Percentiles rank a stretch among this genome's conserved stretches.
These are phyloP conservation scores for Hylodesmum podocarpum DNA, from an alignment of 306 rosid species.

Conservation along the genomic window DNA sequence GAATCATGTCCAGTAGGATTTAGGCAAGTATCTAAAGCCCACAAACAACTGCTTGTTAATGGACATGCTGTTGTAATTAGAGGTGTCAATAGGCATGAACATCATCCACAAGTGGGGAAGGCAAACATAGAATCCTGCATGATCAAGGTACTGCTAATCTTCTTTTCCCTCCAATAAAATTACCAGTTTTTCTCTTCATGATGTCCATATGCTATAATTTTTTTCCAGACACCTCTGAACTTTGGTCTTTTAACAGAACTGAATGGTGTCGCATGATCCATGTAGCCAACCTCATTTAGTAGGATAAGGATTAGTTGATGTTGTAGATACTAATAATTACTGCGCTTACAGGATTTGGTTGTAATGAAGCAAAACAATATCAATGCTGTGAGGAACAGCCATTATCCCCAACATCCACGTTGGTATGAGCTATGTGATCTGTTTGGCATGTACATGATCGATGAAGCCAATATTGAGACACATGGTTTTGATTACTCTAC, in stretches of 20 bases:
- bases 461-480: constrained; percentile 96
- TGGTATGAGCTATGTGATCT: constrained; percentile 96
- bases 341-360: constrained; percentile 72
- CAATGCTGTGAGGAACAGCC: constrained; percentile 97
- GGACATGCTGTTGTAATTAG: constrained; percentile 79
- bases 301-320: too few relatives aligned
- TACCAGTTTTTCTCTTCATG: not conserved
- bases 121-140: constrained; percentile 93
- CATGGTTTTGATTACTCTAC: constrained; percentile 75
- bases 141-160: constrained; percentile 61
- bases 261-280: too few relatives aligned
- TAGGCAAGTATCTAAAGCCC: constrained; percentile 72
- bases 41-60: constrained; percentile 87
- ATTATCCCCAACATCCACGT: constrained; percentile 97
- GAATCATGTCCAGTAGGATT: constrained; percentile 88
- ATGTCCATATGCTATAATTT: not conserved
- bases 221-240: too few relatives aligned
- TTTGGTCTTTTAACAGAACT: too few relatives aligned
- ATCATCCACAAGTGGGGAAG: constrained; percentile 94
- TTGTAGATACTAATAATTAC: constrained; percentile 18
- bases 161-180: not conserved
- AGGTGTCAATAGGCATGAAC: constrained; percentile 98
- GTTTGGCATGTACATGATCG: constrained; percentile 97
- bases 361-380: constrained; percentile 89
- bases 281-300: too few relatives aligned